Percentiles rank a stretch among this genome's conserved stretches.
Evolutionary conservation across 2,329 filamentous ascomycete species (phyloP).

Genomic region (Colletotrichum graminicola): DNA sequence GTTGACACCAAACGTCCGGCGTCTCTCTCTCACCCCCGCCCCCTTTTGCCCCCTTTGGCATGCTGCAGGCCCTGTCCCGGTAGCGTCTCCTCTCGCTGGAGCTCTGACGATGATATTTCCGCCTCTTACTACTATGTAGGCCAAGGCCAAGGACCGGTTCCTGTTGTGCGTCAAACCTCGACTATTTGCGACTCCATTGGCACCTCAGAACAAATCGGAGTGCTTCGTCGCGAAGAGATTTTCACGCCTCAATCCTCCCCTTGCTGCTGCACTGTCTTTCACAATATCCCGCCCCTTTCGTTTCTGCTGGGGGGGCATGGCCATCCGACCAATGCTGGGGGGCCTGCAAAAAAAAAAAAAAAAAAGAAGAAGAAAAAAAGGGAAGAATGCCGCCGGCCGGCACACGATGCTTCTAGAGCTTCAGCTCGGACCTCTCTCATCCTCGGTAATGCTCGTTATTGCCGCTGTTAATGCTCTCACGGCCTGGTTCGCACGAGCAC

Average conservation of each 20-base stretch:
- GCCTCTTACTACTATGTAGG: not conserved
- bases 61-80: constrained; percentile 39
- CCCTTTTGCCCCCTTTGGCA: constrained; percentile 18
- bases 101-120: constrained; percentile 34
- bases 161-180: not conserved
- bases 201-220: constrained; percentile 29
- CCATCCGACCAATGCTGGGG: constrained; percentile 3
- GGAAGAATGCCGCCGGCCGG: not conserved
- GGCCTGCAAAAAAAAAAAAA: not conserved
- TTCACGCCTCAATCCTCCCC: constrained; percentile 25
- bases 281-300: constrained; percentile 35
- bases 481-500: not conserved
- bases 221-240: constrained; percentile 29
- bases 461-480: constrained; percentile 13
- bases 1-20: constrained; percentile 7
- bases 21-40: constrained; percentile 5
- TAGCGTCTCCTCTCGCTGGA: constrained; percentile 30
- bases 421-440: constrained; percentile 20
- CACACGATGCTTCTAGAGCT: constrained; percentile 3
- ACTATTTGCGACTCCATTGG: constrained; percentile 16
- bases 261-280: constrained; percentile 30
- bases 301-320: constrained; percentile 23
- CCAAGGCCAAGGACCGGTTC: not conserved
- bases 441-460: constrained; percentile 34
- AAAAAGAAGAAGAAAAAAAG: not conserved